Evolutionary conservation across 805 yeast species (phyloP).

Genomic region (Alloascoidea hylecoeti): DNA sequence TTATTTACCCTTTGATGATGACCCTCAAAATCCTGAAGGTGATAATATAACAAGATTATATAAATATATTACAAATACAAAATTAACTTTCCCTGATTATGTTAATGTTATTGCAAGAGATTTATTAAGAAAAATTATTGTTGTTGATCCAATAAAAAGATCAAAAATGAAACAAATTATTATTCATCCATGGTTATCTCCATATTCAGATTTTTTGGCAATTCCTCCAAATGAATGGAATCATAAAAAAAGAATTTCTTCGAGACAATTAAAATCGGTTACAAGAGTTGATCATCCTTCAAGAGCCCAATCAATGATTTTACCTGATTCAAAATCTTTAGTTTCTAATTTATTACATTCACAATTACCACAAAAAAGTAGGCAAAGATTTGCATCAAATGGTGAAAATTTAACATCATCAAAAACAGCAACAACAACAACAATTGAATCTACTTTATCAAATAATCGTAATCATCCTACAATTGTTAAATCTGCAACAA

Average conservation of each 20-base stretch:
- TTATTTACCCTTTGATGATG: conserved; percentile 94
- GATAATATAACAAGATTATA: conserved; percentile 84
- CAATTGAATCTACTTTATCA: background rate
- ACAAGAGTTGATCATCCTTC: background rate
- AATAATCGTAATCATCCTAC: background rate
- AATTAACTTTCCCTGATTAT: conserved; percentile 91
- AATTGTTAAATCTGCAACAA: background rate
- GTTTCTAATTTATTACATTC: background rate
- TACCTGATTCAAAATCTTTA: background rate
- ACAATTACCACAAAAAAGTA: background rate
- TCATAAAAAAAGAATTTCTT: conserved; percentile 12
- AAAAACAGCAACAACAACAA: background rate
- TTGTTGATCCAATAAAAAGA: conserved; percentile 74
- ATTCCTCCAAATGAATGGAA: conserved; percentile 92
- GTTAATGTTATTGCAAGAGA: conserved; percentile 86
- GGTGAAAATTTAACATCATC: background rate
- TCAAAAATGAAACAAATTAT: conserved; percentile 55
- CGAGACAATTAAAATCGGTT: background rate
- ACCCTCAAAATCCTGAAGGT: conserved; percentile 92
- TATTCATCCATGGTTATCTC: conserved; percentile 79
- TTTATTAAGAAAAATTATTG: conserved; percentile 64
- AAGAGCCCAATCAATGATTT: background rate
- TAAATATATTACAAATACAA: conserved; percentile 82
- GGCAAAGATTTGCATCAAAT: background rate
- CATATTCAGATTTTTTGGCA: conserved; percentile 68